Conservation (phyloP, 176 grass and related monocot species). For the Triticum urartu region DNA sequence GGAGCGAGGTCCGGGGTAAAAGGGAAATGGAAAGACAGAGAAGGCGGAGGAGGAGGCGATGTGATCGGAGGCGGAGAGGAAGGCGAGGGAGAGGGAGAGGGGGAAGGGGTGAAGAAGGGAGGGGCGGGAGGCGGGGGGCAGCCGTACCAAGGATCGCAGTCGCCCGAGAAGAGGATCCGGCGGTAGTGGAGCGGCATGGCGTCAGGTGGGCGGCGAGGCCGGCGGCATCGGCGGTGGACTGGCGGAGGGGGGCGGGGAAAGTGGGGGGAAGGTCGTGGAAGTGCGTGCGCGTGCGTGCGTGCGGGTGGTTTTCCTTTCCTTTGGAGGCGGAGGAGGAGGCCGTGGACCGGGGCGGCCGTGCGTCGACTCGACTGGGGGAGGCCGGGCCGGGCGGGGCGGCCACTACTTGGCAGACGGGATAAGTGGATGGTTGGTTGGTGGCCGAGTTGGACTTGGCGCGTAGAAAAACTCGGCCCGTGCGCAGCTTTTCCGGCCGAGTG, state of each 20-base stretch:
- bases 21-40: background rate
- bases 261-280: constrained; percentile 29
- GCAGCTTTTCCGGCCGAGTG: background rate
- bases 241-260: constrained; percentile 20
- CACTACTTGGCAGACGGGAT: background rate
- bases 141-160: background rate
- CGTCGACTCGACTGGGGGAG: constrained; percentile 16
- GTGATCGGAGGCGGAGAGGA: background rate
- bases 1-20: background rate
- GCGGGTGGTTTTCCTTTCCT: background rate
- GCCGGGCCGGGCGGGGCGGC: background rate
- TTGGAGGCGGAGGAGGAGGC: background rate
- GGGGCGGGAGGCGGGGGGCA: background rate
- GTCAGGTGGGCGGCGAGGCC: constrained; percentile 5
- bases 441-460: constrained; percentile 32
- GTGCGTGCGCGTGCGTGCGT: background rate
- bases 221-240: constrained; percentile 23
- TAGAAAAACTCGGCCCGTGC: background rate
- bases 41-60: background rate
- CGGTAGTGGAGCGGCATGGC: constrained; percentile 21
- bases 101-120: background rate
- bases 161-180: background rate
- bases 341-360: background rate
- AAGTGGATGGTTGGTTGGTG: constrained; percentile 24
- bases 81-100: background rate